phyloP scores from a whole-genome alignment of 768 basidiomycete species.

The Lentinula detonsa region DNA sequence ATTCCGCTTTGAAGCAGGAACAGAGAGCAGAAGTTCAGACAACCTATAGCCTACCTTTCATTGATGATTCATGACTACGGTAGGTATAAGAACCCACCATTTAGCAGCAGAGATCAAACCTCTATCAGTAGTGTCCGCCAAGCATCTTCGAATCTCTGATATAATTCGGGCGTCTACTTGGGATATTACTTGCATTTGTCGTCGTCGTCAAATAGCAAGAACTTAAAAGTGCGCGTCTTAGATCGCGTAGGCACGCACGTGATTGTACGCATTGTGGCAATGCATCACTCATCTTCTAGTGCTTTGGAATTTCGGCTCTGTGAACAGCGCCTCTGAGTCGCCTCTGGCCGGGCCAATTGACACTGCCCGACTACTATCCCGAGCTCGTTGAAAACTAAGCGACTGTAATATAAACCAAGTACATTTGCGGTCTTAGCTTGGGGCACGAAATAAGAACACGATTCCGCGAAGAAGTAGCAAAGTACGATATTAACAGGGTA shows the following conservation, averaged over 20 bases:
- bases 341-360: too few species aligned
- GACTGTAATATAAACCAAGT: too few species aligned
- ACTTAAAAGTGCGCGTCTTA: background rate
- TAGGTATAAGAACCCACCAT: background rate
- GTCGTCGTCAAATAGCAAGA: background rate
- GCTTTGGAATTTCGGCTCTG: too few species aligned
- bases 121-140: background rate
- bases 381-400: too few species aligned
- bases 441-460: too few species aligned
- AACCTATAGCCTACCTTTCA: background rate
- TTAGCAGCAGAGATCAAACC: background rate
- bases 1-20: slow-evolving; percentile 2
- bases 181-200: background rate
- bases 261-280: too few species aligned
- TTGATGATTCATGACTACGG: background rate
- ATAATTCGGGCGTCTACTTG: background rate
- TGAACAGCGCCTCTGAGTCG: too few species aligned
- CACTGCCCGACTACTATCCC: too few species aligned
- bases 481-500: background rate
- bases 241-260: too few species aligned
- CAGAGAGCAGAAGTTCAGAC: slow-evolving; percentile 1
- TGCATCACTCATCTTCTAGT: too few species aligned
- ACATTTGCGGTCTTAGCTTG: too few species aligned
- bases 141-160: background rate
- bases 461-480: too few species aligned